Evolutionary conservation across 2,329 filamentous ascomycete species (phyloP), one percentile per base, ranked within the genome.

Genomic region (Penicillium sp.): DNA sequence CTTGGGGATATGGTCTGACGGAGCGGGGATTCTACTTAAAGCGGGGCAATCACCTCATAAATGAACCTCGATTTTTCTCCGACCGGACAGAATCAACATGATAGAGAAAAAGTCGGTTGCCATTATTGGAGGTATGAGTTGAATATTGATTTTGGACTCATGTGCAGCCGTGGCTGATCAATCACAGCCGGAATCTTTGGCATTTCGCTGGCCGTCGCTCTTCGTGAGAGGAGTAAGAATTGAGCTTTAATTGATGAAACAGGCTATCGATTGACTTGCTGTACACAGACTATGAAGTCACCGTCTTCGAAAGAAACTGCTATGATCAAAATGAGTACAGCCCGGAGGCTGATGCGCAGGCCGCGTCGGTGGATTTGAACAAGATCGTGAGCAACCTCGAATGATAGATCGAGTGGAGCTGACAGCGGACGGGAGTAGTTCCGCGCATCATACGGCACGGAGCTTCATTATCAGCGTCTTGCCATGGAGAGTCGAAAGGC

Each of bases 281-380:
- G 25, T 1, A 6, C 2, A 1, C 20, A 58, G 56, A 47, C 11
- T 46, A 58, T 14, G 13, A 47, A 25, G 54, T 58, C 13, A 49
- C 46, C n/a, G 56, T 58, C 4, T 58, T 58, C 11, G 56, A 58
- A 10, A 43, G 51, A 25, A 50, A 51, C 22, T 11, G 44, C 4
- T 58, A 58, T 24, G 54, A 58, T 35, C 20, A 31, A 18, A 58
- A 53, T 45, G 47, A 38, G 14, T 58, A 58, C 13, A 48, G 50
- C 22, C 45, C 56, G 14, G 46, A 44, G 20, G 51, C 53, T 20
- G 48, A 54, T 8, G 50, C 56, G 16, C 56, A 58, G 18, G 56
- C 56, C 39, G 56, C 56, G 38, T 58, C 56, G 5, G 56, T 53
- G 9, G 56, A 58, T 38, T 48, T 54, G n/a, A 58, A 58, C 49